phyloP scores from a whole-genome alignment of 1,284 basidiomycete species.

The Wallemia ichthyophaga region DNA sequence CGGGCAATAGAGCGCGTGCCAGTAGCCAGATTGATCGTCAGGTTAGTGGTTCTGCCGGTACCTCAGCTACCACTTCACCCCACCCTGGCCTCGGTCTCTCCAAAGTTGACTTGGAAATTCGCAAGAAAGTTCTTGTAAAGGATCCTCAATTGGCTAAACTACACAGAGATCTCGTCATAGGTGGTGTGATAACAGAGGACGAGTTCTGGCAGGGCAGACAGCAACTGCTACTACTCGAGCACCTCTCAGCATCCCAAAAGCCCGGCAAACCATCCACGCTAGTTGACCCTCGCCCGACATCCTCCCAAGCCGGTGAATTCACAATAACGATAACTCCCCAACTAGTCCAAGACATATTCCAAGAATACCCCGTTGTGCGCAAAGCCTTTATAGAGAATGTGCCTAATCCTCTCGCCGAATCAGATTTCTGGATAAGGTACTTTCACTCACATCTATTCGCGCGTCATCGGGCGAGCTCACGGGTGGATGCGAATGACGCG shows the following conservation, averaged over 20 bases:
- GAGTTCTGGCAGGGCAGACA: slow-evolving; percentile 78
- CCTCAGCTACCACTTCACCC: slow-evolving; percentile 23
- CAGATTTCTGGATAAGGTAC: slow-evolving; percentile 85
- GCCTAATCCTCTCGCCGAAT: slow-evolving; percentile 52
- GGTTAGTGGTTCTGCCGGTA: not conserved
- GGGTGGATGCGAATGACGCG: slow-evolving; percentile 49
- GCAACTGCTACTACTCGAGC: slow-evolving; percentile 7
- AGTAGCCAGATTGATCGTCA: not conserved
- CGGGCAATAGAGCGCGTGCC: slow-evolving; percentile 21
- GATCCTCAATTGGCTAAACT: slow-evolving; percentile 42
- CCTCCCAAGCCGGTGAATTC: slow-evolving; percentile 44
- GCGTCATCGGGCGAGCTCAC: slow-evolving; percentile 57
- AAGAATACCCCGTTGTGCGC: slow-evolving; percentile 82
- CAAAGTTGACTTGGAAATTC: slow-evolving; percentile 16
- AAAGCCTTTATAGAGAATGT: slow-evolving; percentile 81
- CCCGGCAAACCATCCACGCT: slow-evolving; percentile 57
- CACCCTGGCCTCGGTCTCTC: slow-evolving; percentile 26
- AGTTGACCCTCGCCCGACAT: slow-evolving; percentile 62
- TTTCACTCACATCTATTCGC: slow-evolving; percentile 88
- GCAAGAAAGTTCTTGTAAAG: slow-evolving; percentile 46
- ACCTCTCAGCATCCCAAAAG: slow-evolving; percentile 22
- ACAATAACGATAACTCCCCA: slow-evolving; percentile 78
- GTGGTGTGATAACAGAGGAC: slow-evolving; percentile 51
- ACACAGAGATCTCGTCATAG: slow-evolving; percentile 58
- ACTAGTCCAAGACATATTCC: slow-evolving; percentile 79